A percentile compares a stretch with the other conserved stretches of the same genome.
phyloP scores from a whole-genome alignment of 495 filamentous ascomycete species.

The Penicillium herquei region DNA sequence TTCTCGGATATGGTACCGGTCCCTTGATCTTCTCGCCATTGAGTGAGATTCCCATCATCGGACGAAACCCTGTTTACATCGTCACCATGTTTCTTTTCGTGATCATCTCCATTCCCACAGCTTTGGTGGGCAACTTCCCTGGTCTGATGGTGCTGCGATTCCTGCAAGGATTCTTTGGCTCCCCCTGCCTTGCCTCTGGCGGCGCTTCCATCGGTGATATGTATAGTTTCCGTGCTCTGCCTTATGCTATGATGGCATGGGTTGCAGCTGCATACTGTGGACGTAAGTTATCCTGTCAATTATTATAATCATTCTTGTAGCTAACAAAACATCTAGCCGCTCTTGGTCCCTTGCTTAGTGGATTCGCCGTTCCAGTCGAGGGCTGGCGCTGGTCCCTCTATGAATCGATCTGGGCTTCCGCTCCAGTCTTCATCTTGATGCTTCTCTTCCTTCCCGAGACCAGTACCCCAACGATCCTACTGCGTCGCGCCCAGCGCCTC shows the following conservation, averaged over 20 bases:
- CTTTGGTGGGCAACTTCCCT: slow-evolving; percentile 46
- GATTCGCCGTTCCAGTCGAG: slow-evolving; percentile 56
- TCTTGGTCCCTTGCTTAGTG: slow-evolving; percentile 61
- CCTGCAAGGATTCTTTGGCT: slow-evolving; percentile 55
- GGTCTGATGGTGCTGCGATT: slow-evolving; percentile 52
- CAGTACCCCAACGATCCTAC: slow-evolving; percentile 54
- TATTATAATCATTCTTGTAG: slow-evolving; percentile 9
- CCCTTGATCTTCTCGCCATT: slow-evolving; percentile 49
- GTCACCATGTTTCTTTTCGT: slow-evolving; percentile 51
- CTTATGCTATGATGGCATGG: slow-evolving; percentile 55
- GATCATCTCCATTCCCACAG: slow-evolving; percentile 47
- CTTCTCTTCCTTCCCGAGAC: slow-evolving; percentile 59
- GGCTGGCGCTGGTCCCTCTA: slow-evolving; percentile 57
- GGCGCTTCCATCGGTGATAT: slow-evolving; percentile 56
- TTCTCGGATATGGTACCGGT: slow-evolving; percentile 49
- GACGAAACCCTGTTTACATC: slow-evolving; percentile 52
- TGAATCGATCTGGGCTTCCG: slow-evolving; percentile 49
- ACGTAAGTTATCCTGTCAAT: slow-evolving; percentile 27
- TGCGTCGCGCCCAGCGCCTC: slow-evolving; percentile 55
- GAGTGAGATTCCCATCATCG: slow-evolving; percentile 50
- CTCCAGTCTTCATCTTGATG: slow-evolving; percentile 47
- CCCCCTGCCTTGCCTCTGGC: slow-evolving; percentile 52
- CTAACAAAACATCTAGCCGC: slow-evolving; percentile 43
- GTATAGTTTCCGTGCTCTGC: slow-evolving; percentile 52
- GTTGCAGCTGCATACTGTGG: slow-evolving; percentile 51